These are phyloP conservation scores for Globisporangium acanthophoron DNA, from an alignment of 352 stramenopile genomes.

Conservation along the genomic window DNA sequence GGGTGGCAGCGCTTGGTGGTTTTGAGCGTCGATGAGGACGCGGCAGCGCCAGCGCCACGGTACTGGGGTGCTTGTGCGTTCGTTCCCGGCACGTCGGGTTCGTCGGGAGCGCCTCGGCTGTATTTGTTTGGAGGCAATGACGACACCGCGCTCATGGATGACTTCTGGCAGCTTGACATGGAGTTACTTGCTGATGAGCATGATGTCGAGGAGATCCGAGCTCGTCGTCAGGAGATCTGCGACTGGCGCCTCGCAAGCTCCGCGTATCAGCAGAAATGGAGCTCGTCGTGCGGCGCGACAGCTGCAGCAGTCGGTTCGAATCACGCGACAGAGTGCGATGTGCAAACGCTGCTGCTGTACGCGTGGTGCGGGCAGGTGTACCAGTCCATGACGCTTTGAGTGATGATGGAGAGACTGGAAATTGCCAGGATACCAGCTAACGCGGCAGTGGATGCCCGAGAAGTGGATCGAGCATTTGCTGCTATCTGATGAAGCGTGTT, in stretches of 20 bases:
- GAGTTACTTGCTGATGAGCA: constrained; percentile 27
- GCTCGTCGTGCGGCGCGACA: constrained; percentile 34
- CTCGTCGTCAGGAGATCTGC: constrained; percentile 23
- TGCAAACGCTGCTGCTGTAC: constrained; percentile 43
- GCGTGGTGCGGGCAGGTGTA: constrained; percentile 50
- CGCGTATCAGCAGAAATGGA: constrained; percentile 28
- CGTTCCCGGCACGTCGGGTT: constrained; percentile 14
- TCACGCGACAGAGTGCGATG: constrained; percentile 27
- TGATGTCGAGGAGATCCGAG: constrained; percentile 13
- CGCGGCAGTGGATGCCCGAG: too few species aligned
- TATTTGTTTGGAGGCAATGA: constrained; percentile 71
- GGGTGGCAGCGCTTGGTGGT: constrained; percentile 25
- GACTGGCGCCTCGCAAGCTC: constrained; percentile 43
- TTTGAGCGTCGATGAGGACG: constrained; percentile 4
- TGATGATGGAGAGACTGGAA: too few species aligned
- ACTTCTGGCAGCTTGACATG: constrained; percentile 57
- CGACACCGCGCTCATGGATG: constrained; percentile 45
- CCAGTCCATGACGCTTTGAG: constrained; percentile 41
- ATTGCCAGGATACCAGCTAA: too few species aligned
- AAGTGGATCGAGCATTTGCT: too few species aligned
- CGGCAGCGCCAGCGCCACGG: constrained; percentile 12
- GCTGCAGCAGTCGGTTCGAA: constrained; percentile 7
- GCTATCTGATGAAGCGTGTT: too few species aligned
- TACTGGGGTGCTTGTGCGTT: constrained; percentile 47
- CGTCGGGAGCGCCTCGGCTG: constrained; percentile 12